Evolutionary conservation across 1,139 yeast species (phyloP).

Genomic region (Hemisphaericaspora xylanilytica): DNA sequence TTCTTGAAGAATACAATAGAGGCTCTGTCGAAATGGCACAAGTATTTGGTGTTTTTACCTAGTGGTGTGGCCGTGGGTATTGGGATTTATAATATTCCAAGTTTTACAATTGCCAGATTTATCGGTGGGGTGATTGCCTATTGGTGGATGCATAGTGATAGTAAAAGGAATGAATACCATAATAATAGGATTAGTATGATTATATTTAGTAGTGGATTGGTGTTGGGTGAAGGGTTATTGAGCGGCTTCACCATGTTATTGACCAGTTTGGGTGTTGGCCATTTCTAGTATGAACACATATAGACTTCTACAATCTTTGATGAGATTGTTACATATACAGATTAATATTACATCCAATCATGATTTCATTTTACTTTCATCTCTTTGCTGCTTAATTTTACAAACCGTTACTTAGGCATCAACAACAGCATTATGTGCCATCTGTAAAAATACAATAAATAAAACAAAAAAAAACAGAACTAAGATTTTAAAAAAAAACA

Average conservation of each 20-base stretch:
- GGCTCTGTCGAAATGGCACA: conserved; percentile 33
- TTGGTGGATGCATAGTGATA: conserved; percentile 45
- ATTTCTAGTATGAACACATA: no score
- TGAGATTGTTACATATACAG: no score
- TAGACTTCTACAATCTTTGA: no score
- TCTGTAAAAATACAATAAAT: not conserved
- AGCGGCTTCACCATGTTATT: conserved; percentile 79
- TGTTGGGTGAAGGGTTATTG: conserved; percentile 88
- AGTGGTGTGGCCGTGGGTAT: conserved; percentile 97
- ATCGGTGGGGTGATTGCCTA: conserved; percentile 80
- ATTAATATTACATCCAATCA: no score
- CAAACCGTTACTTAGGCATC: not conserved
- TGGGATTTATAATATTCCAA: conserved; percentile 91
- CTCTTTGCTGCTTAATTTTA: no score
- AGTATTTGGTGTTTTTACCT: conserved; percentile 63
- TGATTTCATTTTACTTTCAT: no score
- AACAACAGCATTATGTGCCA: no score
- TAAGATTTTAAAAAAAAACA: not conserved
- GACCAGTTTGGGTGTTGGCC: conserved; percentile 58
- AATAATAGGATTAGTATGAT: conserved; percentile 65
- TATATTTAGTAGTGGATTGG: conserved; percentile 87
- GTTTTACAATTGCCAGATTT: conserved; percentile 89
- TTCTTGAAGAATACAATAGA: conserved; percentile 56
- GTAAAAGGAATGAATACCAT: conserved; percentile 24
- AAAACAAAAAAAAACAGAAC: not conserved